Base-by-base conservation (phyloP, 2,329 filamentous ascomycete species). In the Ophiocordyceps unilateralis region DNA sequence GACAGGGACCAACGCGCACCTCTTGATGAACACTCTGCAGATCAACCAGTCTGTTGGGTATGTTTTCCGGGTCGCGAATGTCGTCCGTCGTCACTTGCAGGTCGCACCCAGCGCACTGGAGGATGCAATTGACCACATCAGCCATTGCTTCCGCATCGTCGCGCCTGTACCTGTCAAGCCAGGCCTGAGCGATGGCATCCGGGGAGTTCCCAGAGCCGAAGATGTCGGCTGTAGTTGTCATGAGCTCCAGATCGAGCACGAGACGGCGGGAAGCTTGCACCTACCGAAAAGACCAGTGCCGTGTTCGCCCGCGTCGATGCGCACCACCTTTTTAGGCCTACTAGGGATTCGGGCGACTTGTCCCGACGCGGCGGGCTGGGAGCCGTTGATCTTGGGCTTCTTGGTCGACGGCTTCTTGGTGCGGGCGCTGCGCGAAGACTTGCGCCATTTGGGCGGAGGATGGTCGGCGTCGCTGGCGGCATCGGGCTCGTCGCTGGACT, bases 11-110 rank as follows among this genome's bases (percentile, higher is more conserved):
- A 11, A 11, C 19, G 60, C 72, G 54, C 59, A 85, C 82, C 57
- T 83, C 77, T 59, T 91, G 81, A 56, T 88, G 93, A 47, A 88
- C 78, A 47, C 83, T 80, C 60, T 95, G 85, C n/a, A 98, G 69
- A 53, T 96, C 88, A 20, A 73, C 69, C 39, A 98, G 66, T 55
- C 78, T 79, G 54, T 78, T 79, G 17, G 83, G 76, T 40, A 81
- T 84, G 55, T 91, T 87, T 57, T 98, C 91, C 8, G 86, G 78
- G 57, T 98, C 89, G 50, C 81, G 78, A 49, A 95, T 84, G 57
- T 96, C 87, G 56, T 91, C 79, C 34, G 76, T 73, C 10, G 80
- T 82, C 43, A 98, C 76, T 50, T 82, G 74, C 43, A 84, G 69
- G 43, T 85, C 76, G 58, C 88, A 93, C 24, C 91, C 91, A 17